phyloP scores from a whole-genome alignment of 2,329 filamentous ascomycete genomes.

The Pseudogymnoascus sp. region DNA sequence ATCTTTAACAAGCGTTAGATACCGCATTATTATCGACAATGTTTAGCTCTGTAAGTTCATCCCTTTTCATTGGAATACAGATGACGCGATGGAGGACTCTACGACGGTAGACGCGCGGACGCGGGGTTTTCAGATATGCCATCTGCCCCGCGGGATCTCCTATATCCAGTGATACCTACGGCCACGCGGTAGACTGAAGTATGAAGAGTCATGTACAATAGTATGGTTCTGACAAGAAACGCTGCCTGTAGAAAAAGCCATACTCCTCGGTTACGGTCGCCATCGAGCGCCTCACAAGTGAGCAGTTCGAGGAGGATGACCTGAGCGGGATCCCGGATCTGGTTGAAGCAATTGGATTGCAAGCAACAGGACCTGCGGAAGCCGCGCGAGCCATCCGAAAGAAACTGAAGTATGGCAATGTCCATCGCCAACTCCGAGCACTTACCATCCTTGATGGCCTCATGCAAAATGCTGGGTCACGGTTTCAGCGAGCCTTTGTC shows the following conservation, averaged over 20 bases:
- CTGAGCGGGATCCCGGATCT: conserved; percentile 87
- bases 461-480: conserved; percentile 85
- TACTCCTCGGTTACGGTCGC: conserved; percentile 92
- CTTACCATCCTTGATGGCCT: conserved; percentile 85
- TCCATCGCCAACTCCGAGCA: conserved; percentile 86
- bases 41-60: neutral
- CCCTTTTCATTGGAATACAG: neutral
- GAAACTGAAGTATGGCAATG: conserved; percentile 96
- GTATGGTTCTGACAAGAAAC: neutral
- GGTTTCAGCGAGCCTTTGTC: conserved; percentile 80
- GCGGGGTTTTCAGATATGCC: neutral
- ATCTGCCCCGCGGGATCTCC: neutral
- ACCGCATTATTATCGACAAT: neutral
- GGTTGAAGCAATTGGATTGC: conserved; percentile 87
- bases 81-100: neutral
- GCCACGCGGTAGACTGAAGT: neutral
- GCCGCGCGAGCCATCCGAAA: conserved; percentile 89
- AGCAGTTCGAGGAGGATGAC: conserved; percentile 86
- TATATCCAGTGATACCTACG: neutral
- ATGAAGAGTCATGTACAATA: too few species aligned
- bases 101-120: neutral
- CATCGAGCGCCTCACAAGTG: conserved; percentile 83
- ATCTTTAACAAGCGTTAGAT: neutral
- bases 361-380: conserved; percentile 78
- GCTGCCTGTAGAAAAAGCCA: conserved; percentile 62